Percentiles rank a stretch among this genome's conserved stretches.
These are phyloP conservation scores for Breynia disticha DNA, from an alignment of 441 rosid genomes.

Conservation along the genomic window DNA sequence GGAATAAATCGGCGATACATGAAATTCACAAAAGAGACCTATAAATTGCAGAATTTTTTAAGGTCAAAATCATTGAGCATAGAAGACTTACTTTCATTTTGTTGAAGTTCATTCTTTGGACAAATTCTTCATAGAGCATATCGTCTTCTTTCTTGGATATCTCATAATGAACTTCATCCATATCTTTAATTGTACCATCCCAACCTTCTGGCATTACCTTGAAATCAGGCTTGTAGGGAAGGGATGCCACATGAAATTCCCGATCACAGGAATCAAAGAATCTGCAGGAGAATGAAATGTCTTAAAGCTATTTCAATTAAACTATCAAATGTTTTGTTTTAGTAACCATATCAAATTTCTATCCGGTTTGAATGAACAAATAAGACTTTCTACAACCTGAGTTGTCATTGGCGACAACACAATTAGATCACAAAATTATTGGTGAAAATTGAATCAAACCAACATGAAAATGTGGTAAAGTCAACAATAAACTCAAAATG, in stretches of 20 bases:
- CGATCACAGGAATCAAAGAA: slow-evolving; percentile 73
- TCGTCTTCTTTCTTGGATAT: slow-evolving; percentile 92
- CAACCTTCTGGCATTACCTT: slow-evolving; percentile 97
- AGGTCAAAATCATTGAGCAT: not conserved
- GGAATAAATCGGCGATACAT: too few species aligned
- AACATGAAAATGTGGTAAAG: not conserved
- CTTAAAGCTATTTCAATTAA: too few species aligned
- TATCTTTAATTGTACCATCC: slow-evolving; percentile 82
- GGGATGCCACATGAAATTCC: slow-evolving; percentile 90
- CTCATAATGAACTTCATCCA: slow-evolving; percentile 87
- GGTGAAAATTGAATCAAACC: not conserved
- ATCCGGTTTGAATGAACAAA: too few species aligned
- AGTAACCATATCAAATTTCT: too few species aligned
- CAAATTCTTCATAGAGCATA: slow-evolving; percentile 72
- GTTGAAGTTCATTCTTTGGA: slow-evolving; percentile 69
- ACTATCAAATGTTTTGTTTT: too few species aligned
- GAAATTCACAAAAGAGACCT: not conserved
- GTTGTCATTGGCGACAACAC: too few species aligned
- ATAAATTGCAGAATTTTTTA: too few species aligned
- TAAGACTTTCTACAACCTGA: too few species aligned
- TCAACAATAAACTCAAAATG: slow-evolving; percentile 1
- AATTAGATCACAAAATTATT: too few species aligned
- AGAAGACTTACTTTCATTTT: slow-evolving; percentile 61
- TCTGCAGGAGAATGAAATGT: slow-evolving; percentile 19
- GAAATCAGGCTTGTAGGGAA: slow-evolving; percentile 80